Percentiles rank a stretch among this genome's conserved stretches.
phyloP scores from a whole-genome alignment of 1,139 yeast species.

The Candida sp. region DNA sequence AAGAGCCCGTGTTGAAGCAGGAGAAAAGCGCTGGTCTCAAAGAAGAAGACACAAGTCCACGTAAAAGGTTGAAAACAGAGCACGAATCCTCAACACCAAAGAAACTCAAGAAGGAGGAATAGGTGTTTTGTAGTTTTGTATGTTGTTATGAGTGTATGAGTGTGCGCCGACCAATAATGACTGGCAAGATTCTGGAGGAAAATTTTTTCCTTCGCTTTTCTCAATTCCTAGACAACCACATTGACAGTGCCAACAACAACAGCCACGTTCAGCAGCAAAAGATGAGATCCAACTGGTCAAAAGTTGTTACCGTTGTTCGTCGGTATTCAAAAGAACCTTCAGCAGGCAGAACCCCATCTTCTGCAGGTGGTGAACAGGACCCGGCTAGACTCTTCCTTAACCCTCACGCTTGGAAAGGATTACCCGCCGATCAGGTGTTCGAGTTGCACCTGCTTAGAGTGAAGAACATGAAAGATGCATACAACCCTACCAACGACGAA shows the following conservation, averaged over 20 bases:
- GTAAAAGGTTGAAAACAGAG: neutral
- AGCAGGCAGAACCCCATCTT: neutral
- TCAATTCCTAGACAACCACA: neutral
- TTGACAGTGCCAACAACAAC: no score
- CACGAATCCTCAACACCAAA: neutral
- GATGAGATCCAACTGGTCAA: neutral
- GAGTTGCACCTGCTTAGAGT: slow-evolving; percentile 65
- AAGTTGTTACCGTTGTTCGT: neutral
- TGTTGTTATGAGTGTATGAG: neutral
- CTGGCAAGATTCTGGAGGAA: neutral
- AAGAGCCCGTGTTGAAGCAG: neutral
- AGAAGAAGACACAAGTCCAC: neutral
- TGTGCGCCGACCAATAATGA: neutral
- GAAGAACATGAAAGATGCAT: slow-evolving; percentile 57
- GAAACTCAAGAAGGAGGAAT: slow-evolving; percentile 1
- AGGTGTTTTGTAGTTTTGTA: neutral
- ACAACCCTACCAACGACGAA: slow-evolving; percentile 56
- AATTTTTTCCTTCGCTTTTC: neutral
- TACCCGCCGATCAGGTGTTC: slow-evolving; percentile 66
- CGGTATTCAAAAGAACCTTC: neutral
- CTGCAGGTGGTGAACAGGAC: slow-evolving; percentile 7
- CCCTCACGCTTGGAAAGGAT: slow-evolving; percentile 73
- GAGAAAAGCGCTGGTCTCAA: neutral
- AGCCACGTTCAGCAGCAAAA: neutral
- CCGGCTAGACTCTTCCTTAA: slow-evolving; percentile 40